These are phyloP conservation scores for Lentinus brumalis DNA, from an alignment of 768 basidiomycete genomes.

Conservation along the genomic window DNA sequence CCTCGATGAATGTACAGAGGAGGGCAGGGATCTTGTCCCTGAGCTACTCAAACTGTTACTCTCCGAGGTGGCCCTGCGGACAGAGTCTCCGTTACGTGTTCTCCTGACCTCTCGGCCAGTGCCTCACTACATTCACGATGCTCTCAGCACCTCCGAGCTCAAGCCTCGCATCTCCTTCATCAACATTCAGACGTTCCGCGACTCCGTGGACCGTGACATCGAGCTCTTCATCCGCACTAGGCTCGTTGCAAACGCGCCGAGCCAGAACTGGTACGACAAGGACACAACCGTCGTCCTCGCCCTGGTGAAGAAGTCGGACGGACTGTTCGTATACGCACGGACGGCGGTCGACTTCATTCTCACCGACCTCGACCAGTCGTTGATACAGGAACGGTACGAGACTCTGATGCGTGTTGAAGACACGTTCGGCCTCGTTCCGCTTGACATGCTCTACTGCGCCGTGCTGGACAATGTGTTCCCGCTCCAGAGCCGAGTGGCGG, in stretches of 20 bases:
- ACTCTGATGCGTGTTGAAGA: background rate
- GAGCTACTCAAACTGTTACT: background rate
- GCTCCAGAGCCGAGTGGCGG: background rate
- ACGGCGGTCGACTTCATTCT: background rate
- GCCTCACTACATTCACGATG: background rate
- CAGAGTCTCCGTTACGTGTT: background rate
- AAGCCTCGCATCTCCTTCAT: background rate
- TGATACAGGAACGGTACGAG: background rate
- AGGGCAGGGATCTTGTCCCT: background rate
- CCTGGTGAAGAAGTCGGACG: background rate
- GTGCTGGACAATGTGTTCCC: background rate
- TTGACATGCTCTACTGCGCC: background rate
- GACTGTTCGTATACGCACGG: constrained; percentile 1
- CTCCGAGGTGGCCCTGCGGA: background rate
- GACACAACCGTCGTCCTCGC: background rate
- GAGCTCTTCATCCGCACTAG: background rate
- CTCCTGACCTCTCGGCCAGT: constrained; percentile 1
- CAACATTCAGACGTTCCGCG: background rate
- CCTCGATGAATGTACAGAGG: constrained; percentile 36
- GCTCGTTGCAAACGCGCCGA: background rate
- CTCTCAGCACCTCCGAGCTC: background rate
- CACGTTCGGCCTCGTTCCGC: background rate
- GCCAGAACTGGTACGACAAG: background rate
- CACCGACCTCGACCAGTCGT: background rate
- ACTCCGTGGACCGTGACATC: background rate